Percentiles rank a stretch among this genome's conserved stretches.
These are phyloP conservation scores for Xylaria sp. DNA, from an alignment of 2,329 filamentous ascomycete genomes.

Conservation along the genomic window DNA sequence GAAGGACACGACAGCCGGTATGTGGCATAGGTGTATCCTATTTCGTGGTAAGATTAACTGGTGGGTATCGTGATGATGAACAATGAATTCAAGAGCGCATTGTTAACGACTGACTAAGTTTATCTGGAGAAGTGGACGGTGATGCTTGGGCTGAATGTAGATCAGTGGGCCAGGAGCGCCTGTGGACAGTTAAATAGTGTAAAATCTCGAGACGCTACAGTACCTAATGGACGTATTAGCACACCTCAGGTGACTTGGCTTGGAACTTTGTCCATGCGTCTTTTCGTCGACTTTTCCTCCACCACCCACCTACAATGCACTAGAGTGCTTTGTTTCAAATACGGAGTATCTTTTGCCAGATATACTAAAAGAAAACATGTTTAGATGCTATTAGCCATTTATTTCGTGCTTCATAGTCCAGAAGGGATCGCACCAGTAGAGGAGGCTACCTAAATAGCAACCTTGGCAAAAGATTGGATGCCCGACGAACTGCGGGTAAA, in stretches of 20 bases:
- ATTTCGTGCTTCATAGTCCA: neutral
- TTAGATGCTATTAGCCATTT: neutral
- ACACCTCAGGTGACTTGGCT: slow-evolving; percentile 7
- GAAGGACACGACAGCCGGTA: slow-evolving; percentile 2
- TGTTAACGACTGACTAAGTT: slow-evolving; percentile 11
- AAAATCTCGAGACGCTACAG: neutral
- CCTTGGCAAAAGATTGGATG: neutral
- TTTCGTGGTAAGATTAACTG: neutral
- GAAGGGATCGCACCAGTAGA: neutral
- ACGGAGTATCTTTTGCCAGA: neutral
- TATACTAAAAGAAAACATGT: neutral
- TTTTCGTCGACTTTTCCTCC: neutral
- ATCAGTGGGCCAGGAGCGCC: neutral
- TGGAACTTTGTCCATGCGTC: neutral
- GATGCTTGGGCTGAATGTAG: neutral
- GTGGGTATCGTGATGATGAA: neutral
- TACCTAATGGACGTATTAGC: neutral
- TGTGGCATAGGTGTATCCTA: neutral
- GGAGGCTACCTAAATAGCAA: neutral
- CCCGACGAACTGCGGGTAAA: slow-evolving; percentile 5
- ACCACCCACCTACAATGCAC: neutral
- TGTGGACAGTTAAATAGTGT: neutral
- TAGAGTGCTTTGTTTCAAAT: neutral
- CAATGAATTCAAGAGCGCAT: neutral
- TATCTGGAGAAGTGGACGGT: slow-evolving; percentile 8